phyloP scores from a whole-genome alignment of 2,329 filamentous ascomycete genomes.

The Diaporthe caulivora region DNA sequence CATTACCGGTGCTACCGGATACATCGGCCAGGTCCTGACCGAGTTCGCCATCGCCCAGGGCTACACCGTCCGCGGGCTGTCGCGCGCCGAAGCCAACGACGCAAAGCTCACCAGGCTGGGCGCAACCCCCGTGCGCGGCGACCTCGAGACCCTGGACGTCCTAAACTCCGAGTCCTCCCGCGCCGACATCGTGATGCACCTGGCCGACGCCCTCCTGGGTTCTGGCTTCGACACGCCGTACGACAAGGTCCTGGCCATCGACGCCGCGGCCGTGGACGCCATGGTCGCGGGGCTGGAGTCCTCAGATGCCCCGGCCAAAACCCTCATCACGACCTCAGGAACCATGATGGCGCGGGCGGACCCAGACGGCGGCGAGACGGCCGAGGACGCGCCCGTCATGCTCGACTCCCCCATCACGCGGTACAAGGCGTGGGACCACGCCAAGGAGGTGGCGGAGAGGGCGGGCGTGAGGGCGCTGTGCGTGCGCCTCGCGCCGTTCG shows the following conservation, averaged over 20 bases:
- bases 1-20: conserved; percentile 56
- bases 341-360: conserved; percentile 43
- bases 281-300: conserved; percentile 50
- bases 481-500: conserved; percentile 57
- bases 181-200: conserved; percentile 58
- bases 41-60: conserved; percentile 48
- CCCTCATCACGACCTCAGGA: conserved; percentile 52
- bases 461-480: conserved; percentile 50
- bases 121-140: conserved; percentile 54
- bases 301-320: conserved; percentile 46
- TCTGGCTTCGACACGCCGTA: conserved; percentile 35
- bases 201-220: conserved; percentile 49
- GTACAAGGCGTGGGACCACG: conserved; percentile 48
- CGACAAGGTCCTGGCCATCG: conserved; percentile 45
- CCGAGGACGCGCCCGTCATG: conserved; percentile 41
- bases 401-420: conserved; percentile 41
- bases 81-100: conserved; percentile 46
- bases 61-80: conserved; percentile 56
- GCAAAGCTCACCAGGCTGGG: conserved; percentile 52
- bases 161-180: conserved; percentile 52
- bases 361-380: conserved; percentile 45
- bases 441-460: conserved; percentile 45
- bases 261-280: conserved; percentile 53
- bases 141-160: conserved; percentile 53
- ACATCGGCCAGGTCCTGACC: conserved; percentile 48